Evolutionary conservation across 192 early-diverging fungal genomes (phyloP).

Genomic region (Coemansia sp.): DNA sequence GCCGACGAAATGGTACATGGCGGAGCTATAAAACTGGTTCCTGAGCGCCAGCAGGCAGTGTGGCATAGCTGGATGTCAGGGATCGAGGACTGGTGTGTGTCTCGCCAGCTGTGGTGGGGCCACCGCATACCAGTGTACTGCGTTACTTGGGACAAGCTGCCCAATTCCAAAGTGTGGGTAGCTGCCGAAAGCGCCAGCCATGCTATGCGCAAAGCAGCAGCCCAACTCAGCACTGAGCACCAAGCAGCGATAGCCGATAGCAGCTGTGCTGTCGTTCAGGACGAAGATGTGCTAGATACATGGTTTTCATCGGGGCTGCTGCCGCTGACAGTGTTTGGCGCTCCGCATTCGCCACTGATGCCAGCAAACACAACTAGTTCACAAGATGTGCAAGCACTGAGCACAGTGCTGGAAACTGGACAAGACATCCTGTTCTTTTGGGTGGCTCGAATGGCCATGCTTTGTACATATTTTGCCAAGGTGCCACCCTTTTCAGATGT

Average conservation of each 20-base stretch:
- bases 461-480: constrained; percentile 79
- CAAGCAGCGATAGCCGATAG: background rate
- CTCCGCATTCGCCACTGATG: background rate
- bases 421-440: constrained; percentile 98
- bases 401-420: constrained; percentile 86
- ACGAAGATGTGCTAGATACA: constrained; percentile 94
- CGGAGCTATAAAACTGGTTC: constrained; percentile 67
- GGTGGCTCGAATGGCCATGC: constrained; percentile 97
- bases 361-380: background rate
- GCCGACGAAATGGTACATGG: constrained; percentile 65
- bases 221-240: constrained; percentile 3
- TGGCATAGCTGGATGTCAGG: constrained; percentile 86
- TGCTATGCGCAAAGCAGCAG: constrained; percentile 37
- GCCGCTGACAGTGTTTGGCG: constrained; percentile 70
- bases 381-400: constrained; percentile 43
- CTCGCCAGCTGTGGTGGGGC: constrained; percentile 98
- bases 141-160: constrained; percentile 44
- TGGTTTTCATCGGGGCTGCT: constrained; percentile 96
- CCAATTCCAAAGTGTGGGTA: constrained; percentile 23
- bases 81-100: constrained; percentile 97
- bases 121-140: constrained; percentile 91
- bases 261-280: constrained; percentile 30
- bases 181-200: constrained; percentile 32
- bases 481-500: constrained; percentile 83
- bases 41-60: constrained; percentile 71